Percentiles rank a stretch among this genome's conserved stretches.
phyloP scores from a whole-genome alignment of 2,329 filamentous ascomycete species.

The Dactylellina sp. region DNA sequence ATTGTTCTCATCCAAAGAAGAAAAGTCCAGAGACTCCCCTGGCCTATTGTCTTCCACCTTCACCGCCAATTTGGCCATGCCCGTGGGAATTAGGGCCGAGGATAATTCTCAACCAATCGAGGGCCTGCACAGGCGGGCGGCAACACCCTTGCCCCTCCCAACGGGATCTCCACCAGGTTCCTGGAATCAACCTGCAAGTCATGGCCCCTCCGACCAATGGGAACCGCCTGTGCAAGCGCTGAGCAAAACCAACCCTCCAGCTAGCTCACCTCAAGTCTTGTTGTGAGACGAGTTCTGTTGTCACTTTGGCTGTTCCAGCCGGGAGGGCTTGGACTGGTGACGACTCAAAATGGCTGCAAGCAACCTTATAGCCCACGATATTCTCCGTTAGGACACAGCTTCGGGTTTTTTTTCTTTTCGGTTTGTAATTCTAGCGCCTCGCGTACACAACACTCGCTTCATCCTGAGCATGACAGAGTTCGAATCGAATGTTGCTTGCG shows the following conservation, averaged over 20 bases:
- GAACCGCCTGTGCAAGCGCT: constrained; percentile 34
- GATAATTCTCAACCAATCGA: constrained; percentile 36
- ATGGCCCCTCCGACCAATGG: constrained; percentile 33
- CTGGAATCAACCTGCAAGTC: constrained; percentile 41
- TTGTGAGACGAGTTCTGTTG: too few relatives aligned
- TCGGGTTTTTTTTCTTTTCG: constrained; percentile 2
- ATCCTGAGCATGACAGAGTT: neutral
- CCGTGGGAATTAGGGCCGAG: constrained; percentile 5
- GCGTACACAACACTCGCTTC: neutral
- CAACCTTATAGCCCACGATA: neutral
- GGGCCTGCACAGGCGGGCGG: constrained; percentile 34
- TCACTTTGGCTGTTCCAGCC: constrained; percentile 8
- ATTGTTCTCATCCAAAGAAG: constrained; percentile 10
- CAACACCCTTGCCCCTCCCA: constrained; percentile 29
- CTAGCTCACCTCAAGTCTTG: too few relatives aligned
- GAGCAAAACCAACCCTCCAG: constrained; percentile 21
- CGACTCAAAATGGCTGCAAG: constrained; percentile 11
- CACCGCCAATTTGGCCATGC: neutral
- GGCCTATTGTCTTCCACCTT: constrained; percentile 14
- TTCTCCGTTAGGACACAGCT: constrained; percentile 5
- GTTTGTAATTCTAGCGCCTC: neutral
- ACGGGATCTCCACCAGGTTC: constrained; percentile 53
- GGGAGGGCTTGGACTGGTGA: neutral
- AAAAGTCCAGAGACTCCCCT: neutral
- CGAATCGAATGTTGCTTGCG: neutral